These are phyloP conservation scores for Agaricales sp. DNA, from an alignment of 1,284 basidiomycete genomes.

Conservation along the genomic window DNA sequence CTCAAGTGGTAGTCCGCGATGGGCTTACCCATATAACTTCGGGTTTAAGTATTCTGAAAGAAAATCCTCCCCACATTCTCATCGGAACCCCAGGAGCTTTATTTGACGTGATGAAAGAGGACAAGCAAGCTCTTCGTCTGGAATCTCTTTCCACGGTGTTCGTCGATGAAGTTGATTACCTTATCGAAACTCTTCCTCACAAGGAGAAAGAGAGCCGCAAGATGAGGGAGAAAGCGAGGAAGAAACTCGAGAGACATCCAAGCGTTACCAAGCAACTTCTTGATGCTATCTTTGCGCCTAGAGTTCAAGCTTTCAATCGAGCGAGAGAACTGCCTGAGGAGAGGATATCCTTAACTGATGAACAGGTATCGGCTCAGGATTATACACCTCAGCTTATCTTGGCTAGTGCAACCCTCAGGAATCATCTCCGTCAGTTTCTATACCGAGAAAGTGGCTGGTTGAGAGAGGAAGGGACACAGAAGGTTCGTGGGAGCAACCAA, in stretches of 20 bases:
- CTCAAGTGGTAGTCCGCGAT: constrained; percentile 53
- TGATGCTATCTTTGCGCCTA: constrained; percentile 36
- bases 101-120: constrained; percentile 39
- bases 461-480: constrained; percentile 31
- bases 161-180: constrained; percentile 67
- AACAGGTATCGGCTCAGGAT: constrained; percentile 4
- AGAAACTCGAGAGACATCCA: constrained; percentile 39
- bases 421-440: constrained; percentile 40
- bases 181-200: constrained; percentile 40
- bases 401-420: constrained; percentile 58
- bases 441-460: constrained; percentile 48
- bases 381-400: constrained; percentile 48
- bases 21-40: constrained; percentile 22
- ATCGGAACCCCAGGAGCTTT: constrained; percentile 64
- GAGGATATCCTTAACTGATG: constrained; percentile 2
- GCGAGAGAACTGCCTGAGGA: constrained; percentile 9
- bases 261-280: constrained; percentile 48
- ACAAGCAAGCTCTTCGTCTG: constrained; percentile 33
- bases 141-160: constrained; percentile 42
- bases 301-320: constrained; percentile 17
- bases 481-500: constrained; percentile 25
- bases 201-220: constrained; percentile 25
- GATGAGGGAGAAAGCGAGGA: constrained; percentile 19
- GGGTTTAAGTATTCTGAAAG: constrained; percentile 28
- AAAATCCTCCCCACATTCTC: constrained; percentile 50